A percentile compares a stretch with the other conserved stretches of the same genome.
Conservation (phyloP, 176 grass and related monocot species). For the Microstegium vimineum region DNA sequence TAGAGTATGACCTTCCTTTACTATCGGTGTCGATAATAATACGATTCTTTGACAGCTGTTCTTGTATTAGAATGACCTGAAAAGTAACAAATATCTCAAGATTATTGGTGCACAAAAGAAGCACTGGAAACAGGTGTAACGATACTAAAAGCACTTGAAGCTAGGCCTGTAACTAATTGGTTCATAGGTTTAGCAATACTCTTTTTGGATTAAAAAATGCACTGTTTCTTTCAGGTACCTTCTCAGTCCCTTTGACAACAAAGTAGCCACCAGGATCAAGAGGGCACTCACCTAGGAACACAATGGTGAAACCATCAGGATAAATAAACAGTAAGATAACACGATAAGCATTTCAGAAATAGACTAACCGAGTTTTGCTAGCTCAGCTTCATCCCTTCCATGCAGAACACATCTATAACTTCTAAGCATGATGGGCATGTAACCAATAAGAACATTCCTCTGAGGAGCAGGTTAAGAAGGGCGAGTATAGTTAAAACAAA, state of each 20-base stretch:
- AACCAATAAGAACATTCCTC: conserved; percentile 50
- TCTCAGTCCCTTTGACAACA: conserved; percentile 89
- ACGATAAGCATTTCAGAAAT: not conserved
- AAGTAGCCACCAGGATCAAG: conserved; percentile 98
- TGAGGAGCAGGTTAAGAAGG: not conserved
- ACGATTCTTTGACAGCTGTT: conserved; percentile 95
- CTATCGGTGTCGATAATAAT: conserved; percentile 85
- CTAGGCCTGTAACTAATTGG: not conserved
- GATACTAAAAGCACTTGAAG: not conserved
- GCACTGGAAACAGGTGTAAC: not conserved
- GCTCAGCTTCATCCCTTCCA: conserved; percentile 78
- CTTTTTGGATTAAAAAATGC: not conserved
- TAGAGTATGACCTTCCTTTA: conserved; percentile 59
- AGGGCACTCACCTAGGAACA: conserved; percentile 77
- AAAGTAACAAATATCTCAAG: conserved; percentile 22
- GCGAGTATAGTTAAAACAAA: not conserved
- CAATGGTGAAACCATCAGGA: conserved; percentile 18
- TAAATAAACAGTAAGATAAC: conserved; percentile 9
- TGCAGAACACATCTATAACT: conserved; percentile 61
- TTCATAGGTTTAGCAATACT: not conserved
- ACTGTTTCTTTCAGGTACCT: conserved; percentile 44
- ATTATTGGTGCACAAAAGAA: not conserved
- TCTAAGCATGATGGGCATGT: conserved; percentile 89
- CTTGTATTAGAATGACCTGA: conserved; percentile 97
- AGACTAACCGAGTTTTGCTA: not conserved